Base-by-base conservation (phyloP, 805 yeast species). In the Kodamaea hsintzibuensis region DNA sequence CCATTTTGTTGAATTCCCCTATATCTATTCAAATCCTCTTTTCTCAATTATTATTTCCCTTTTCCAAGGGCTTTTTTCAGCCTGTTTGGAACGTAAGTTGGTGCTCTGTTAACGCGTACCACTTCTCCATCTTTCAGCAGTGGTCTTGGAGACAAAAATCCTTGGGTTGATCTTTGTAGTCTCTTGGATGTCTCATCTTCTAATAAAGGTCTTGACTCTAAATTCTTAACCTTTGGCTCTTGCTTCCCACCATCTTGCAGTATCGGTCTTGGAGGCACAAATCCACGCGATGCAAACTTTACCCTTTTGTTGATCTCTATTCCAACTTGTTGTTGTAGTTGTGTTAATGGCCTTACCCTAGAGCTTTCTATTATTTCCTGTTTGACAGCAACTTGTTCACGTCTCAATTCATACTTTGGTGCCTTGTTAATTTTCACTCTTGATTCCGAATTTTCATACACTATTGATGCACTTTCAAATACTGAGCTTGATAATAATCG, bases 11-110 rank as follows among this genome's bases (percentile, higher is more conserved):
- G 2, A 14, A 17, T 12, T 17, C 17, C 25, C 4, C 5, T 13
- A 5, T 17, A 3, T 16, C 10, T 17, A 40, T 17, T 8, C 13
- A 3, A 4, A 17, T 17, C 19, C 19, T 14, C n/a, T 17, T 40
- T 8, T 16, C 2, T 16, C 25, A 16, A 16, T 16, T 14, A 16
- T 40, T 16, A 17, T 17, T 2, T 17, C 13, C 19, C 27, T 8
- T 17, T 30, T 5, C 8, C 25, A 22, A 22, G n/a, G n/a, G n/a
- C 13, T 16, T 30, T 59, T 42, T 52, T 59, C 37, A 55, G 53
- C 47, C 74, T 57, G 38, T 57, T 57, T 2, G 75, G 75, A 10
- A 72, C 64, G 54, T 71, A 71, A 2, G 69, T 60, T 2, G 77
- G 77, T 0, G 77, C 77, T 52, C 53, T 55, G n/a, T 58, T 61